These are phyloP conservation scores for Dendrothele bispora DNA, from an alignment of 768 basidiomycete species.

Conservation along the genomic window DNA sequence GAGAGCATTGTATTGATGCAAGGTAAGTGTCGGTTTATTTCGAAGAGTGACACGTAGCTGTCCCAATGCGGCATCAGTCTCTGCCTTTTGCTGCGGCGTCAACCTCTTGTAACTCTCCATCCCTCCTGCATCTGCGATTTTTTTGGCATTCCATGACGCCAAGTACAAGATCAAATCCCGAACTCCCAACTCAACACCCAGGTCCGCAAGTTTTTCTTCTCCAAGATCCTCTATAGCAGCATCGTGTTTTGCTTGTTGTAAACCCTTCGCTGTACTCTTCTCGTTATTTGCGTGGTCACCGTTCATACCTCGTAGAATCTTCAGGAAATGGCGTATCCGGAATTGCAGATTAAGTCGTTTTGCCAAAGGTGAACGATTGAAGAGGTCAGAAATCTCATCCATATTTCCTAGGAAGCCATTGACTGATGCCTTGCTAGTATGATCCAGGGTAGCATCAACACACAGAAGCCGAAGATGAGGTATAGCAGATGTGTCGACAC, in stretches of 20 bases:
- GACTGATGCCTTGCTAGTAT: background rate
- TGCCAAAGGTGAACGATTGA: background rate
- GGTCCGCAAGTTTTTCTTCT: conserved; percentile 15
- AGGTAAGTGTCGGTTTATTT: too few relatives aligned
- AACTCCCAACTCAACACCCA: background rate
- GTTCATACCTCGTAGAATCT: conserved; percentile 10
- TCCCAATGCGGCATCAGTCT: too few relatives aligned
- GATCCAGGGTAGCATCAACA: background rate
- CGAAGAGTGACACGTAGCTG: too few relatives aligned
- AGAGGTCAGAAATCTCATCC: conserved; percentile 6
- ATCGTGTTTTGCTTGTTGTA: conserved; percentile 6
- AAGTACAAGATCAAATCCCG: conserved; percentile 5
- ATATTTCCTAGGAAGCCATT: conserved; percentile 11
- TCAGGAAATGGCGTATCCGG: background rate
- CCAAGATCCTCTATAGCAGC: conserved; percentile 6
- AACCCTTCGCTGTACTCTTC: conserved; percentile 16
- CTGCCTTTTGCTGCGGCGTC: too few relatives aligned
- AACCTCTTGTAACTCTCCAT: conserved; percentile 13
- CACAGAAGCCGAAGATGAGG: background rate
- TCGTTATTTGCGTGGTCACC: conserved; percentile 27
- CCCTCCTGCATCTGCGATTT: conserved; percentile 16
- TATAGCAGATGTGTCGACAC: too few relatives aligned
- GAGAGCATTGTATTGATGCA: too few relatives aligned
- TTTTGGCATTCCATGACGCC: background rate
- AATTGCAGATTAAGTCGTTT: background rate